phyloP scores from a whole-genome alignment of 345 rosid species.

The Angophora floribunda region DNA sequence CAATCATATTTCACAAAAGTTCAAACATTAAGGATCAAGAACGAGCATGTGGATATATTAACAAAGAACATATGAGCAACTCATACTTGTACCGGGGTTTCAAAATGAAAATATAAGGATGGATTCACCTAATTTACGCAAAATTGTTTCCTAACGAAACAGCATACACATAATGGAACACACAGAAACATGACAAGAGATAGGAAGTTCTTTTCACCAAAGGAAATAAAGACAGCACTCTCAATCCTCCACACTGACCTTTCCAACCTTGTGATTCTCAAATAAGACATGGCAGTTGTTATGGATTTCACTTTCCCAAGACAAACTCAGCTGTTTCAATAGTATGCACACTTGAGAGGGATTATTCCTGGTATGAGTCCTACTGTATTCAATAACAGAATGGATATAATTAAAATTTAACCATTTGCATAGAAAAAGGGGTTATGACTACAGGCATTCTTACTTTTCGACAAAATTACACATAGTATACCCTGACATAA shows the following conservation, averaged over 20 bases:
- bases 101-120: no score
- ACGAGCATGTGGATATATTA: no score
- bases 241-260: not conserved
- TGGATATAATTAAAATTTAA: not conserved
- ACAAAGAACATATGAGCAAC: not conserved
- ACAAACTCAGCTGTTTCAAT: not conserved
- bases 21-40: not conserved
- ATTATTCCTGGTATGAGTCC: not conserved
- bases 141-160: no score
- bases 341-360: not conserved
- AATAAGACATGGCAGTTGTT: not conserved
- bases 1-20: not conserved
- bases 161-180: no score
- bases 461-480: not conserved
- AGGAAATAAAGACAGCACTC: no score
- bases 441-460: not conserved
- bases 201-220: no score
- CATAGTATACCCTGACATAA: no score
- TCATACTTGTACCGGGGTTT: no score
- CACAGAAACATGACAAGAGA: not conserved
- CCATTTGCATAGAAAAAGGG: not conserved
- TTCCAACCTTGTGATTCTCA: not conserved
- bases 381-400: not conserved
- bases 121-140: no score
- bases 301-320: not conserved